Percentiles rank a stretch among this genome's conserved stretches.
Conservation (phyloP, 805 yeast genomes). For the Candida ovalis region DNA sequence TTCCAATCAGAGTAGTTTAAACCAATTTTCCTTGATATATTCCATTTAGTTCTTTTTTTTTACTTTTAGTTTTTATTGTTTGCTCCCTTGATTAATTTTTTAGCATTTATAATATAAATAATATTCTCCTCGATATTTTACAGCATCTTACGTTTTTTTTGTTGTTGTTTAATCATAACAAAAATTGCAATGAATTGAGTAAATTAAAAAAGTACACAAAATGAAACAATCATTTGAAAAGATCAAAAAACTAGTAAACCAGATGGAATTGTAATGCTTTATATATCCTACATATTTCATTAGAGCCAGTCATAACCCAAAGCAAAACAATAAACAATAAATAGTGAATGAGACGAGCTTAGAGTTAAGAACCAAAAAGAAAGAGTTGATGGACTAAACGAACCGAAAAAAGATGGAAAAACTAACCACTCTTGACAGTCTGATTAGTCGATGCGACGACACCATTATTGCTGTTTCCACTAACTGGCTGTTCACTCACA, state of each 20-base stretch:
- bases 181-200: neutral
- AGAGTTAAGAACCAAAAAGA: neutral
- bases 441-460: neutral
- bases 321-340: neutral
- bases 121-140: too few relatives aligned
- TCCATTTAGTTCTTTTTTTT: neutral
- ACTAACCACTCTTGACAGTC: neutral
- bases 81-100: too few relatives aligned
- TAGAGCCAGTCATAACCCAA: neutral
- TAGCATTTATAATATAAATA: too few relatives aligned
- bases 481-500: neutral
- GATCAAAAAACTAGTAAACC: neutral
- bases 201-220: too few relatives aligned
- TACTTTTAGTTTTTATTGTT: neutral
- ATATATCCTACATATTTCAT: neutral
- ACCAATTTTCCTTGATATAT: neutral
- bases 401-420: neutral
- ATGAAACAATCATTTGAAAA: too few relatives aligned
- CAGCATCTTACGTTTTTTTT: neutral
- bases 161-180: neutral
- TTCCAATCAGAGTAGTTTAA: slow-evolving; percentile 8
- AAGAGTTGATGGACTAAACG: too few relatives aligned
- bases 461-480: neutral
- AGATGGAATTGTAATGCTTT: neutral
- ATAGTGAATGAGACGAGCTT: too few relatives aligned